Conservation (phyloP, 305 asterid genomes). For the Vinca major region DNA sequence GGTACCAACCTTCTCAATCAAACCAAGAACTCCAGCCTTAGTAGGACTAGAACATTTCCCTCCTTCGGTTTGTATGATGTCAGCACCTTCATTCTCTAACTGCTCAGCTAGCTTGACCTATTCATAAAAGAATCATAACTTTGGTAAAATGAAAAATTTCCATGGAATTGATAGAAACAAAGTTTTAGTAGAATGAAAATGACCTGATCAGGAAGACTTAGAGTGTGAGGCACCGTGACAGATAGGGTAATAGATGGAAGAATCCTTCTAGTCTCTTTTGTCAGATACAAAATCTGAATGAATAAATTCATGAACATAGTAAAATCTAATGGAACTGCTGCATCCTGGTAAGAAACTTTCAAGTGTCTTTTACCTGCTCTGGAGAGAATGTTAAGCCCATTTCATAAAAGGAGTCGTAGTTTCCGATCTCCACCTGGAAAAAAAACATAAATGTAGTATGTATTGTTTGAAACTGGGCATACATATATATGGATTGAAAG, state of each 20-base stretch:
- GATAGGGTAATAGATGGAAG: slow-evolving; percentile 60
- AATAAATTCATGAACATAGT: slow-evolving; percentile 9
- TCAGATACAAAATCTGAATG: slow-evolving; percentile 61
- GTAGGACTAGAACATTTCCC: slow-evolving; percentile 74
- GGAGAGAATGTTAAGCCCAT: slow-evolving; percentile 64
- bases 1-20: slow-evolving; percentile 65
- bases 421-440: slow-evolving; percentile 78
- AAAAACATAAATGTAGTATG: neutral
- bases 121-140: neutral
- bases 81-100: slow-evolving; percentile 75
- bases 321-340: neutral
- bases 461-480: neutral
- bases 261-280: slow-evolving; percentile 60
- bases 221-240: slow-evolving; percentile 85
- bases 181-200: neutral
- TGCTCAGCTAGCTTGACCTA: slow-evolving; percentile 73
- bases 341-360: neutral
- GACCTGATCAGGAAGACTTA: slow-evolving; percentile 93
- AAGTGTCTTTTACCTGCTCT: slow-evolving; percentile 43
- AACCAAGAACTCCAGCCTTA: slow-evolving; percentile 69
- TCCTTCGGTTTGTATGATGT: slow-evolving; percentile 87
- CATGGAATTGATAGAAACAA: neutral
- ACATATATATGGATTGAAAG: neutral
- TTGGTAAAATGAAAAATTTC: neutral
- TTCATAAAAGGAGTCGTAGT: slow-evolving; percentile 79